Evolutionary conservation across 2,329 filamentous ascomycete genomes (phyloP).

Genomic region (Neurospora crassa): DNA sequence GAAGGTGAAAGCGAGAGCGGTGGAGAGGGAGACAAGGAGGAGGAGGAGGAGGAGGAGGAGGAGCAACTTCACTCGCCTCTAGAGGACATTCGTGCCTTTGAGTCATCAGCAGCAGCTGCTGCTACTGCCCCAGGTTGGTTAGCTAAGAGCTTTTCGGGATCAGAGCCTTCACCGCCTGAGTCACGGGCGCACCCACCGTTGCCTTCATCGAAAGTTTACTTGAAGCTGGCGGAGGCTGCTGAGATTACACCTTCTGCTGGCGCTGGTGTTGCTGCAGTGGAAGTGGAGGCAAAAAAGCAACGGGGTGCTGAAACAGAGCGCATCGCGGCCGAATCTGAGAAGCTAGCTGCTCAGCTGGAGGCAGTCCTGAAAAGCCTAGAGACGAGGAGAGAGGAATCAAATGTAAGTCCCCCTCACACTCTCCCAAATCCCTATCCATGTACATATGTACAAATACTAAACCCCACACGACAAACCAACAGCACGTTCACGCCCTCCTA

Average conservation of each 20-base stretch:
- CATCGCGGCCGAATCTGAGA: conserved; percentile 25
- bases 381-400: conserved; percentile 48
- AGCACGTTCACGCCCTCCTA: conserved; percentile 54
- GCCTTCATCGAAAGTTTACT: background rate
- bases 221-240: background rate
- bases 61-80: background rate
- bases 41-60: background rate
- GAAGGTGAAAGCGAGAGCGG: background rate
- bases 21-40: background rate
- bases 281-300: background rate
- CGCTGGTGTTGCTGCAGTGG: background rate
- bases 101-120: background rate
- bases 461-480: conserved; percentile 20
- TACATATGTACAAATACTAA: background rate
- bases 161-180: background rate
- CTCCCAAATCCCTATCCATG: background rate
- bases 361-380: conserved; percentile 40
- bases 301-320: conserved; percentile 9
- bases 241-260: background rate
- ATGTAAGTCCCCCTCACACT: conserved; percentile 30
- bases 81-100: background rate
- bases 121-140: background rate
- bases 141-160: background rate
- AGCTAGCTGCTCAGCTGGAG: conserved; percentile 41
- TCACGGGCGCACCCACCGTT: background rate